These are phyloP conservation scores for Cyberlindnera mycetangii DNA, from an alignment of 805 yeast species.

Conservation along the genomic window DNA sequence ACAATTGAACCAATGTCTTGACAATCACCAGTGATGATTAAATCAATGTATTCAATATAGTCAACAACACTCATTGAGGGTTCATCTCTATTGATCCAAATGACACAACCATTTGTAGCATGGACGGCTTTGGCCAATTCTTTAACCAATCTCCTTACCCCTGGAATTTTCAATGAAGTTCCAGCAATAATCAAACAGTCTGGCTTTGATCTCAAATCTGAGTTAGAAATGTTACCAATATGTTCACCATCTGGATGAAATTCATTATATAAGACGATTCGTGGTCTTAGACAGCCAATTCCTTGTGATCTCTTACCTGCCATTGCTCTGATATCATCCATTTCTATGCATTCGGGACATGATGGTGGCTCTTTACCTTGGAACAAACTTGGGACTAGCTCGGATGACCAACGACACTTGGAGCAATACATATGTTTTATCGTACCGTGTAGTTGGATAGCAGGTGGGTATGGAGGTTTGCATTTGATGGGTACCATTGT, in stretches of 20 bases:
- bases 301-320: slow-evolving; percentile 68
- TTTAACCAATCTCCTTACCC: slow-evolving; percentile 58
- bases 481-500: slow-evolving; percentile 48
- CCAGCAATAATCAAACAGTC: slow-evolving; percentile 83
- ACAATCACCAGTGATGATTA: slow-evolving; percentile 64
- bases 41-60: slow-evolving; percentile 50
- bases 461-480: slow-evolving; percentile 46
- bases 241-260: slow-evolving; percentile 85
- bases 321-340: slow-evolving; percentile 50
- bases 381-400: slow-evolving; percentile 52
- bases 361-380: slow-evolving; percentile 42
- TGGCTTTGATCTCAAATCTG: slow-evolving; percentile 62
- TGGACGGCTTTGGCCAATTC: slow-evolving; percentile 59
- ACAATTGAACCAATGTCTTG: slow-evolving; percentile 45
- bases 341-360: slow-evolving; percentile 65
- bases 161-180: slow-evolving; percentile 79
- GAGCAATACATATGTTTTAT: slow-evolving; percentile 71
- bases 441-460: slow-evolving; percentile 85
- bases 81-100: slow-evolving; percentile 59
- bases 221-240: slow-evolving; percentile 70
- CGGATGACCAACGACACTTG: slow-evolving; percentile 61
- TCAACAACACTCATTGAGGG: slow-evolving; percentile 50
- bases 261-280: slow-evolving; percentile 71
- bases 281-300: slow-evolving; percentile 58
- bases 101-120: slow-evolving; percentile 53